Evolutionary conservation across 1,284 basidiomycete species (phyloP), one percentile per base, ranked within the genome.

Genomic region (Neolentinus lepideus): DNA sequence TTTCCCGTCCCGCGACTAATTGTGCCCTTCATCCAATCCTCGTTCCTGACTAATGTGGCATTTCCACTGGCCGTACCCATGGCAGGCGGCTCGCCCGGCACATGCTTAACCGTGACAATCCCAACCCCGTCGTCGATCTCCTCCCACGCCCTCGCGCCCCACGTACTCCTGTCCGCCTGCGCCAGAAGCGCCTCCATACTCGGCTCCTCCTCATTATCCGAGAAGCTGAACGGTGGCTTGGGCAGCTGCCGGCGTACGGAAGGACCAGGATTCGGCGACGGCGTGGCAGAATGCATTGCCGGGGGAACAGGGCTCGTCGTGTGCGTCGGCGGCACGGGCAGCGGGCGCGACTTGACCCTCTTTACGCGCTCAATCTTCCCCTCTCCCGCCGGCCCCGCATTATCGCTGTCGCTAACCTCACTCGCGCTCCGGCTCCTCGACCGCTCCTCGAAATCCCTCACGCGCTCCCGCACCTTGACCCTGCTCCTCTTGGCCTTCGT

Each of bases 101-200:
- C 58, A 36, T 64, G 66, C 61, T 75, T 75, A 16, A 74, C 67
- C 11, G 74, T 76, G 2, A 68, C 66, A 26, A 43, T 43, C 2
- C 70, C 71, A 16, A 65, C 62, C 4, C 58, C 64, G 16, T 66
- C 52, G 50, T 71, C 69, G 53, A 70, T 60, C 35, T 69, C 69
- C 63, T 76, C 75, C 75, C 75, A 77, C 12, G 75, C 75, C 19
- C 71, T 65, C 0, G 73, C 75, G 31, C 75, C 72, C 66, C 71
- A 72, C 21, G 68, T 65, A 45, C 63, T 61, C 26, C 53, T 52
- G 14, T 58, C 59, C 14, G 59, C 63, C 4, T 63, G 51, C 26
- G 69, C 70, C 6, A 82, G 70, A 6, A 83, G 70, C 33, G 75
- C 75, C 55, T 80, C 76, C 45, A 82, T 72, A 12, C 70, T 75